phyloP scores from a whole-genome alignment of 2,329 filamentous ascomycete genomes.

The Colletotrichum trifolii region DNA sequence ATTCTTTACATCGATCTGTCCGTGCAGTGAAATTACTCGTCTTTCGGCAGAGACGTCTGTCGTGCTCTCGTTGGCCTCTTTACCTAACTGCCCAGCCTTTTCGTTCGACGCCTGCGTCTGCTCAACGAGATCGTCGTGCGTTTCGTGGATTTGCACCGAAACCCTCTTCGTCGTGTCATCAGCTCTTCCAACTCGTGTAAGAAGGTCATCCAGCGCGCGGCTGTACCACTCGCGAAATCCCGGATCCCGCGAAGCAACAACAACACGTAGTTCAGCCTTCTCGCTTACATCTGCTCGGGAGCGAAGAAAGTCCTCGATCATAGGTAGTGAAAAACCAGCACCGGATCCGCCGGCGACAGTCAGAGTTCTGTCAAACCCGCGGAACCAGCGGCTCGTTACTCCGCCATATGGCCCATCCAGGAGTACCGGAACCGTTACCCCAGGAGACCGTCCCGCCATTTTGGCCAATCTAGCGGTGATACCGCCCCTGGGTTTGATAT shows the following conservation, averaged over 20 bases:
- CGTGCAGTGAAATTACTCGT: neutral
- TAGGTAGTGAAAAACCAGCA: conserved; percentile 61
- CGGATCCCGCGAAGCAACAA: conserved; percentile 25
- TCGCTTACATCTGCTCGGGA: neutral
- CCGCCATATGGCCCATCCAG: conserved; percentile 71
- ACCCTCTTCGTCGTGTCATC: neutral
- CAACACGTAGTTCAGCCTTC: conserved; percentile 27
- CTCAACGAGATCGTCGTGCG: neutral
- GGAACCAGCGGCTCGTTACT: conserved; percentile 49
- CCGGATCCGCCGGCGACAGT: conserved; percentile 68
- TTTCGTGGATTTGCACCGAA: conserved; percentile 8
- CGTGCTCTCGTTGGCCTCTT: neutral
- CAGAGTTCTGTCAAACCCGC: conserved; percentile 54
- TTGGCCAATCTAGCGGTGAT: conserved; percentile 59
- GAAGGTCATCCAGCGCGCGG: conserved; percentile 10
- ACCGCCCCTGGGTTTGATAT: conserved; percentile 60
- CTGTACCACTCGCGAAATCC: conserved; percentile 29
- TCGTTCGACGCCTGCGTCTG: too few relatives aligned
- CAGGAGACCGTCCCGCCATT: conserved; percentile 50
- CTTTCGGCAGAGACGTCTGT: conserved; percentile 1
- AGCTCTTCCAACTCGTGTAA: neutral
- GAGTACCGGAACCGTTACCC: conserved; percentile 54
- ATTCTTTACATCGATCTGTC: neutral
- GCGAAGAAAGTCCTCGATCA: conserved; percentile 54
- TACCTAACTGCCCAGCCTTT: neutral